These are phyloP conservation scores for Lonicera japonica DNA, from an alignment of 129 eudicot genomes.

Conservation along the genomic window DNA sequence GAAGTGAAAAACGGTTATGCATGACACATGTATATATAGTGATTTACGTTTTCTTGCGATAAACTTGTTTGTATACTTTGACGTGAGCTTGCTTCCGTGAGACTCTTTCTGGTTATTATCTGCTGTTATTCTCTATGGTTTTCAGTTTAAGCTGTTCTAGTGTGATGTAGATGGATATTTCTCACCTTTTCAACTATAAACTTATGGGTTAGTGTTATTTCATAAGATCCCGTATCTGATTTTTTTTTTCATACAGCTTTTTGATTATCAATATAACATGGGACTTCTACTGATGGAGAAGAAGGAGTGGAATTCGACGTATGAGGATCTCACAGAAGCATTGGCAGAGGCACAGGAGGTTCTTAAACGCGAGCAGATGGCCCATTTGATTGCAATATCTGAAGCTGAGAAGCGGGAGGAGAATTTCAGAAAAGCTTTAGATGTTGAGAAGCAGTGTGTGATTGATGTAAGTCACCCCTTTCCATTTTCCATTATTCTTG, in stretches of 20 bases:
- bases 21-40: no score
- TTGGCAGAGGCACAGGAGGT: conserved; percentile 53
- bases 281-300: conserved; percentile 85
- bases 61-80: neutral
- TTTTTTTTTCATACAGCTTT: conserved; percentile 33
- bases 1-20: no score
- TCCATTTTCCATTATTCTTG: neutral
- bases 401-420: conserved; percentile 77
- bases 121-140: neutral
- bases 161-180: neutral
- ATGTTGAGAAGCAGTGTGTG: conserved; percentile 52
- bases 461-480: conserved; percentile 46
- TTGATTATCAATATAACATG: conserved; percentile 91
- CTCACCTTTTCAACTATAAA: neutral
- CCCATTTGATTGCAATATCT: conserved; percentile 65
- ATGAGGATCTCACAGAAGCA: conserved; percentile 61
- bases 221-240: neutral
- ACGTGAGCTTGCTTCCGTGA: neutral
- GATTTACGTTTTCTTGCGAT: no score
- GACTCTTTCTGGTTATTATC: neutral
- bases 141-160: neutral
- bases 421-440: conserved; percentile 62
- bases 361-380: conserved; percentile 72
- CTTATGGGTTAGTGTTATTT: neutral
- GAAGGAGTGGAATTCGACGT: conserved; percentile 51